Base-by-base conservation (phyloP, 441 rosid genomes). In the Cnidoscolus chayamansa region DNA sequence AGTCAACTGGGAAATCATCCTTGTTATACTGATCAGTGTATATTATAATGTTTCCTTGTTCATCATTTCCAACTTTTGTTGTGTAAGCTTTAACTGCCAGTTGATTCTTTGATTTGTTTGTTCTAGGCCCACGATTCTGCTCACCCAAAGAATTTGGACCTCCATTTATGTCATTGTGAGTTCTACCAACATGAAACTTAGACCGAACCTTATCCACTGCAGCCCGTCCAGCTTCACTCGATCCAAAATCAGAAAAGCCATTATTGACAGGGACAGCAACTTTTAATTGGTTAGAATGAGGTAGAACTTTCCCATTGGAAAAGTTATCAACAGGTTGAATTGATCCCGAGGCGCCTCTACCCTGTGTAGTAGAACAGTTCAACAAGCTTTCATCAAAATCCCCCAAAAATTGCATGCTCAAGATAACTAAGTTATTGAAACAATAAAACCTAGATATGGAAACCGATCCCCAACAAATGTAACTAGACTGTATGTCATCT, bases 81-180 rank as follows among this genome's bases (percentile, higher is more conserved):
- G 97, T 84, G 79, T 83, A 86, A 20, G 89, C 86, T 83, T 85
- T 86, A 62, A 91, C 90, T 67, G 85, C 73, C 19, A 83, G 74
- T 75, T 90, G 93, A 75, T 77, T 85, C 82, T 79, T 84, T 20
- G 76, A 70, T 75, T 79, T 85, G 79, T 71, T 85, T 51, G 83
- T 81, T 83, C 94, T 85, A 74, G 86, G 89, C 59, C 86, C 91
- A 57, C 87, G 85, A 74, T 87, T 86, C 71, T 90, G 96, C 75
- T 85, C 94, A 45, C 80, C 73, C 54, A 72, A 78, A 55, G 82
- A 69, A 81, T 88, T 87, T 30, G 72, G 70, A 49, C 66, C 78
- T 50, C 84, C 79, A 80, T 72, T 79, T 25, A 79, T 62, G 76
- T 79, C 81, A 66, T 72, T 82, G 53, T 61, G 67, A 71, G 25